These are phyloP conservation scores for Wallemia mellicola DNA, from an alignment of 1,284 basidiomycete species.

Conservation along the genomic window DNA sequence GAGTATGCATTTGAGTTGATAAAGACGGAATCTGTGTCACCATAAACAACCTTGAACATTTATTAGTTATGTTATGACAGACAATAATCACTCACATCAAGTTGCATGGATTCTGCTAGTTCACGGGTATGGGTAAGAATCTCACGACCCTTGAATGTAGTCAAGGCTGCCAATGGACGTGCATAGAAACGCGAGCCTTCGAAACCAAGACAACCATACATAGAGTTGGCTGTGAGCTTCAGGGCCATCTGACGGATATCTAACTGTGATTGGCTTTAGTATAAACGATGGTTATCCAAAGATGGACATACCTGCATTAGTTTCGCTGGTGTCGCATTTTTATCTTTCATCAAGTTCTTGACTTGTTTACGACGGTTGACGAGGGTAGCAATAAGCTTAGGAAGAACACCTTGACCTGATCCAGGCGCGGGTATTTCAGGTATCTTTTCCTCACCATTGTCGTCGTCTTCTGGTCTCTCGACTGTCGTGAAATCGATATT, in stretches of 20 bases:
- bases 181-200: slow-evolving; percentile 92
- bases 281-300: neutral
- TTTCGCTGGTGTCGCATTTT: slow-evolving; percentile 38
- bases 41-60: slow-evolving; percentile 90
- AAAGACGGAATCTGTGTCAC: slow-evolving; percentile 96
- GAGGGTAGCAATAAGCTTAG: slow-evolving; percentile 77
- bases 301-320: slow-evolving; percentile 37
- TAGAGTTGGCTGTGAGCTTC: slow-evolving; percentile 96
- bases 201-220: slow-evolving; percentile 98
- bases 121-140: slow-evolving; percentile 82
- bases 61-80: too few species aligned
- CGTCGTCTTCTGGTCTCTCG: slow-evolving; percentile 22
- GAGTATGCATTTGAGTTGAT: slow-evolving; percentile 86
- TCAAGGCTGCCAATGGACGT: slow-evolving; percentile 78
- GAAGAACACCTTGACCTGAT: slow-evolving; percentile 58
- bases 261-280: slow-evolving; percentile 25
- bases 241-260: slow-evolving; percentile 93
- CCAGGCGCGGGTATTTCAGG: slow-evolving; percentile 57
- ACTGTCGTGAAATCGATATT: slow-evolving; percentile 99
- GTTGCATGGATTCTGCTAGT: slow-evolving; percentile 57
- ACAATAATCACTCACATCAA: slow-evolving; percentile 34
- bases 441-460: slow-evolving; percentile 55
- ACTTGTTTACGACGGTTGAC: slow-evolving; percentile 69
- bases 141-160: slow-evolving; percentile 92
- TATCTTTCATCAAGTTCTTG: slow-evolving; percentile 85